Evolutionary conservation across 75 land plant genomes (phyloP).

Genomic region (Azolla pinnata): DNA sequence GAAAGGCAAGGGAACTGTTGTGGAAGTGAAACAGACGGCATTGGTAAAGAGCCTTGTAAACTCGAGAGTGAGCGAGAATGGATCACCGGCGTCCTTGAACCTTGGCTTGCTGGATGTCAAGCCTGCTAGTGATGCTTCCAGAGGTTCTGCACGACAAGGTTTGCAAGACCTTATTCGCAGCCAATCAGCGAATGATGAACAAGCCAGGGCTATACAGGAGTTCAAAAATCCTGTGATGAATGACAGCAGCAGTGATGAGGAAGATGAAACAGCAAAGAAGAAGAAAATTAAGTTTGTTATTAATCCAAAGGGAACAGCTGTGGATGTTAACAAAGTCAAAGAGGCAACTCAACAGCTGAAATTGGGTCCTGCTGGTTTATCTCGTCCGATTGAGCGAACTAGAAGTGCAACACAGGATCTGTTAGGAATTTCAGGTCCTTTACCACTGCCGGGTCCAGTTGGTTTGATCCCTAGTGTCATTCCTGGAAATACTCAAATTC

Average conservation of each 20-base stretch:
- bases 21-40: conserved; percentile 82
- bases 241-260: conserved; percentile 95
- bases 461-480: conserved; percentile 2
- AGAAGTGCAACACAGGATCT: conserved; percentile 15
- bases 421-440: conserved; percentile 13
- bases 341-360: conserved; percentile 89
- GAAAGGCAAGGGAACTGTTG: conserved; percentile 92
- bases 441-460: conserved; percentile 21
- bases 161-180: conserved; percentile 30
- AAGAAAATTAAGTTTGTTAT: conserved; percentile 60
- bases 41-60: conserved; percentile 43
- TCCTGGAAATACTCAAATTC: not conserved
- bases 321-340: conserved; percentile 78
- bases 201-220: conserved; percentile 84
- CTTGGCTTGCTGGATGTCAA: not conserved
- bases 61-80: conserved; percentile 30
- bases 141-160: conserved; percentile 20
- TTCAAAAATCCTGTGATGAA: conserved; percentile 66
- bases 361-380: conserved; percentile 59
- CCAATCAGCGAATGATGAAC: conserved; percentile 46
- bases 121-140: conserved; percentile 10
- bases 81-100: conserved; percentile 20
- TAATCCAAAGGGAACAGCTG: conserved; percentile 52
- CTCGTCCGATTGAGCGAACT: conserved; percentile 39
- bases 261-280: conserved; percentile 54